phyloP scores from a whole-genome alignment of 371 early-diverging fungal species.

The Circinella umbellata region DNA sequence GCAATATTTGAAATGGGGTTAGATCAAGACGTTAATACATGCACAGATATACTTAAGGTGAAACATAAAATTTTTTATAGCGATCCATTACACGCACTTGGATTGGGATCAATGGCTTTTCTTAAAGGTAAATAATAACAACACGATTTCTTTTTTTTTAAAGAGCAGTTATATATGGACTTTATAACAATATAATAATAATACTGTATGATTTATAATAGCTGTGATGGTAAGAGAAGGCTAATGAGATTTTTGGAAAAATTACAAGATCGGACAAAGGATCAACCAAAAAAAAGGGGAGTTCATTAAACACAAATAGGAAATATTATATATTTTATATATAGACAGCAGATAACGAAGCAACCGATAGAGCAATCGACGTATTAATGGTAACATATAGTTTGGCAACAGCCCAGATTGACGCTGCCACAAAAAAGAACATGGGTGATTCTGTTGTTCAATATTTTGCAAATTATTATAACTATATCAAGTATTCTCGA shows the following conservation, averaged over 20 bases:
- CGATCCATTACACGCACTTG: constrained; percentile 55
- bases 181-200: too few species aligned
- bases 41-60: background rate
- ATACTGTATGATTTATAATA: background rate
- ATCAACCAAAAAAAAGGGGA: background rate
- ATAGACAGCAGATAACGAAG: constrained; percentile 59
- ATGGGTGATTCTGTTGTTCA: constrained; percentile 48
- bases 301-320: background rate
- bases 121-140: constrained; percentile 43
- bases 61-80: constrained; percentile 13
- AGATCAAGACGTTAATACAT: background rate
- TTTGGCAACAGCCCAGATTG: constrained; percentile 63
- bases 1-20: too few species aligned
- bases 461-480: constrained; percentile 47
- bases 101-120: constrained; percentile 56
- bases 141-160: background rate
- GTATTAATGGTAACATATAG: constrained; percentile 56
- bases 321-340: background rate
- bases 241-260: background rate
- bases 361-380: constrained; percentile 60
- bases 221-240: constrained; percentile 30
- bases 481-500: constrained; percentile 51
- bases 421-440: constrained; percentile 61
- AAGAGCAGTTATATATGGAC: background rate
- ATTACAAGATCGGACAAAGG: too few species aligned